Base-by-base conservation (phyloP, 1,139 yeast species). In the Cylindricascospora bacillispora region DNA sequence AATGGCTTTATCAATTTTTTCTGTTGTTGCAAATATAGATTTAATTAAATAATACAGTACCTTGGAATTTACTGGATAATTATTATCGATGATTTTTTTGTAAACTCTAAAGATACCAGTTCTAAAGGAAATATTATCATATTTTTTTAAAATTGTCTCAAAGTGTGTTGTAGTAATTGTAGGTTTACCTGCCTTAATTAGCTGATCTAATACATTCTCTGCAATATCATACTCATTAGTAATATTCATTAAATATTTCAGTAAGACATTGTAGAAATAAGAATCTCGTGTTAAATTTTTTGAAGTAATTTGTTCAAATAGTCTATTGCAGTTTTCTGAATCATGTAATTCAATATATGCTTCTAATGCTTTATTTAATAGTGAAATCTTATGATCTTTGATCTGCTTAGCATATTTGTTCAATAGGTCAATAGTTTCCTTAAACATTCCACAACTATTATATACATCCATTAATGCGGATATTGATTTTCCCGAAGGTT, bases 11-110 rank as follows among this genome's bases (percentile, higher is more conserved):
- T 42, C 37, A 6, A 53, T 35, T 28, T 50, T 48, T 4, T 41
- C 47, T 17, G 43, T 40, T 18, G 45, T 38, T 34, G 54, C 54
- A 5, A 67, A 53, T 13, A 68, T 52, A 1, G 74, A 58, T 29
- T 57, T 53, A 41, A 70, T 54, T 33, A 70, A 41, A 37, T 51
- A 57, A 21, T 53, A 54, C 34, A 70, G 63, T 0, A 70, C 54
- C 13, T 48, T 47, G 0, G 69, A 50, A 6, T 60, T 49, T 2
- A 63, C 44, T 1, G 48, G 42, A 4, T 62, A 41, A 6, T 58
- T 50, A 6, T 44, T 41, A 3, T 50, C 48, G 3, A 59, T 60
- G 65, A 69, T 61, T 27, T 56, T 52, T 25, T 61, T 52, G 43
- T 66, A 70, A 2, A 65, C 33, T 4, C 34, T 28, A 5, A 54